A percentile compares a stretch with the other conserved stretches of the same genome.
Evolutionary conservation across 345 rosid genomes (phyloP).

Genomic region (Xanthoceras sorbifolium): DNA sequence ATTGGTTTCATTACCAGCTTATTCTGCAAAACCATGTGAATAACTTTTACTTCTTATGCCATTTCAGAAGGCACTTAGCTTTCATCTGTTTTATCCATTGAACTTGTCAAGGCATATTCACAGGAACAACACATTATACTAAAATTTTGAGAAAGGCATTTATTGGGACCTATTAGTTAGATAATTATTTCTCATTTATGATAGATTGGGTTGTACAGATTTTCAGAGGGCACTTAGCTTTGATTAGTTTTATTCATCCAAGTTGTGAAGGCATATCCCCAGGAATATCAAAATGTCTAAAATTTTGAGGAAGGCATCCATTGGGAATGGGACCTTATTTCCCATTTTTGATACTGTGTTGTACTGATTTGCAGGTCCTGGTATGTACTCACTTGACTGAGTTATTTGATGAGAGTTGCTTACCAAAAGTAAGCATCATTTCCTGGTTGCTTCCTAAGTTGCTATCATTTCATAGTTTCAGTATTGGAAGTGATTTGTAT

Average conservation of each 20-base stretch:
- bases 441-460: constrained; percentile 13
- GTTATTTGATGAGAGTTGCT: constrained; percentile 64
- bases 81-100: background rate
- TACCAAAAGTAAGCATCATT: constrained; percentile 59
- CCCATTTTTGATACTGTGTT: background rate
- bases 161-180: background rate
- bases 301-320: background rate
- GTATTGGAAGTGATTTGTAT: constrained; percentile 6
- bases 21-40: background rate
- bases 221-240: constrained; percentile 34
- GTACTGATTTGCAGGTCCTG: constrained; percentile 57
- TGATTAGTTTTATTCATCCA: background rate
- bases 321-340: background rate
- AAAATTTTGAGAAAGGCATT: background rate
- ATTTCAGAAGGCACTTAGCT: background rate
- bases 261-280: background rate
- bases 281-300: background rate
- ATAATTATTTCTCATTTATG: no score
- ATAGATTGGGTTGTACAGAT: background rate
- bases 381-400: constrained; percentile 91
- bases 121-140: background rate
- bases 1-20: background rate
- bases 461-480: background rate
- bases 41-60: background rate
- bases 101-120: no score